Evolutionary conservation across 1,284 basidiomycete species (phyloP).

Genomic region (Porogramme epimiltina): DNA sequence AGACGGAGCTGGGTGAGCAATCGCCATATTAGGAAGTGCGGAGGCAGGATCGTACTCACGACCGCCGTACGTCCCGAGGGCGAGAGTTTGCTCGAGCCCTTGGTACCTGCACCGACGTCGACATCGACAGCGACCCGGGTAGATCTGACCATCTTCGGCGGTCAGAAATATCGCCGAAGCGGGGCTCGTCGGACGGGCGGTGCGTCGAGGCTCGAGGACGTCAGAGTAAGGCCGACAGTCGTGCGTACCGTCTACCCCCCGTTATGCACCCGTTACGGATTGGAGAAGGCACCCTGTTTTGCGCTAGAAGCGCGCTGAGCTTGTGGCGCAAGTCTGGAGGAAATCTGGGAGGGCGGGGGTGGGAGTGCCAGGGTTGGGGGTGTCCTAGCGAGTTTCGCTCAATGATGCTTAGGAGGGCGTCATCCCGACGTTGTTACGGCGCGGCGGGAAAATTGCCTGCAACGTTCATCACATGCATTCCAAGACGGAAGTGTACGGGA

Average conservation of each 20-base stretch:
- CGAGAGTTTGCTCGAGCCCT: constrained; percentile 12
- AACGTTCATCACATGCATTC: not conserved
- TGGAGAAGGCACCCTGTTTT: not conserved
- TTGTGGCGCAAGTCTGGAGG: not conserved
- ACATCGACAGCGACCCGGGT: constrained; percentile 3
- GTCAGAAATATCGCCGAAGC: constrained; percentile 7
- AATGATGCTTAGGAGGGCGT: not conserved
- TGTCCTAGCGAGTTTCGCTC: not conserved
- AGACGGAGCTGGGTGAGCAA: constrained; percentile 17
- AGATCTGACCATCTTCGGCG: constrained; percentile 9
- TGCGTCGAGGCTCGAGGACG: not conserved
- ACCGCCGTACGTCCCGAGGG: constrained; percentile 7
- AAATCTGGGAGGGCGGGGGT: not conserved
- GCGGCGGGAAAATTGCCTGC: not conserved
- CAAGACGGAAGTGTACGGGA: not conserved
- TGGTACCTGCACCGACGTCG: constrained; percentile 18
- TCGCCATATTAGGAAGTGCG: constrained; percentile 6
- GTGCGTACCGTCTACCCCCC: not conserved
- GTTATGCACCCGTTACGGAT: not conserved
- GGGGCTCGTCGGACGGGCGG: not conserved
- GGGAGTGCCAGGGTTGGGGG: not conserved
- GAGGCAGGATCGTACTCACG: constrained; percentile 15
- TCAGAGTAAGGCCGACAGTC: no score
- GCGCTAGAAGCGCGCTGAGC: constrained; percentile 6
- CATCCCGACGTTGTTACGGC: not conserved